These are phyloP conservation scores for Sphaerulina musiva DNA, from an alignment of 2,329 filamentous ascomycete species.

Conservation along the genomic window DNA sequence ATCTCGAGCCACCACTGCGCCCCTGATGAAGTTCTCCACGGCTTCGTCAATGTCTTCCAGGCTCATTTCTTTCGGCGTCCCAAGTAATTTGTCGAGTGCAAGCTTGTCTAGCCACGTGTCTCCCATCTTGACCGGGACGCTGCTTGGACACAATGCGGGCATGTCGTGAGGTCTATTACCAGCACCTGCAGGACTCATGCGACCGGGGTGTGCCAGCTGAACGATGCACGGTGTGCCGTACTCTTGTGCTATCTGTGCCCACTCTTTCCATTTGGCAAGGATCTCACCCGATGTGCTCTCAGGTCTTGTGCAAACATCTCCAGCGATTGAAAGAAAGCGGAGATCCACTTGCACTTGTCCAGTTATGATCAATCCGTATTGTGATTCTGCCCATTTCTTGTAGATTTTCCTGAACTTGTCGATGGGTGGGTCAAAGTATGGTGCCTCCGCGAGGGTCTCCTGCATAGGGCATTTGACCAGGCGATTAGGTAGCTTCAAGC, in stretches of 20 bases:
- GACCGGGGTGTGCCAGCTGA: conserved; percentile 42
- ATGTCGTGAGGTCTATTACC: conserved; percentile 35
- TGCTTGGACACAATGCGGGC: conserved; percentile 35
- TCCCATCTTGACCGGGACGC: conserved; percentile 39
- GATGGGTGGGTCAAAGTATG: conserved; percentile 39
- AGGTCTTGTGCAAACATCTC: conserved; percentile 29
- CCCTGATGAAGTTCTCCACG: conserved; percentile 48
- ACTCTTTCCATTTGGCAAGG: conserved; percentile 31
- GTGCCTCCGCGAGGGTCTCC: conserved; percentile 31
- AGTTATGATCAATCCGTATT: conserved; percentile 41
- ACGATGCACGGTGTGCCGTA: conserved; percentile 40
- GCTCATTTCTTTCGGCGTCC: conserved; percentile 53
- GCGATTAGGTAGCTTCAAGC: conserved; percentile 34
- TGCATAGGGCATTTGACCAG: conserved; percentile 45
- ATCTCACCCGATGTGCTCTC: conserved; percentile 23
- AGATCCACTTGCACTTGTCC: conserved; percentile 43
- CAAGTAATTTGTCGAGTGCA: conserved; percentile 26
- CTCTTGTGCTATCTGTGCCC: conserved; percentile 34
- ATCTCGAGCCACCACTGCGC: conserved; percentile 46
- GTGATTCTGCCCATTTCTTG: conserved; percentile 44
- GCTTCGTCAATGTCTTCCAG: conserved; percentile 49
- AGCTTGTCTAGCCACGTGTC: conserved; percentile 34
- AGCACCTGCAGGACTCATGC: conserved; percentile 39
- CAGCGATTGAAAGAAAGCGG: conserved; percentile 35
- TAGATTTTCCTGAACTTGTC: conserved; percentile 44